These are phyloP conservation scores for Hymenoscyphus scutula DNA, from an alignment of 2,329 filamentous ascomycete species.

Conservation along the genomic window DNA sequence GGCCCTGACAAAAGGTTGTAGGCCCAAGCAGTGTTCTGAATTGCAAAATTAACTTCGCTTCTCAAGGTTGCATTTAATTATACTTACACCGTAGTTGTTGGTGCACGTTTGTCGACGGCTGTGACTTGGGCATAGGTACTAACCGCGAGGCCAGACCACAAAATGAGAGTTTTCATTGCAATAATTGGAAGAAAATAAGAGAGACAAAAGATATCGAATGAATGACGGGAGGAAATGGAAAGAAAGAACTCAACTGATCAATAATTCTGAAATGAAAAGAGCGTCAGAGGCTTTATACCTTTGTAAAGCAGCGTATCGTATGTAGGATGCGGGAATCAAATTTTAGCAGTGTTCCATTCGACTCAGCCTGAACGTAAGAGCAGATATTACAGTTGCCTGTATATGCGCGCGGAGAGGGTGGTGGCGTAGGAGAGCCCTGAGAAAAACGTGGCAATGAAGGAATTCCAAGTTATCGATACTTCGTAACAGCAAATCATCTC, in stretches of 20 bases:
- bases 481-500: no score
- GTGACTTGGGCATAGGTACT: not conserved
- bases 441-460: not conserved
- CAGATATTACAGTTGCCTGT: no score
- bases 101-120: not conserved
- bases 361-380: no score
- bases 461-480: no score
- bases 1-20: not conserved
- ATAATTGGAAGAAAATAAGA: not conserved
- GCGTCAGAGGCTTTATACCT: no score
- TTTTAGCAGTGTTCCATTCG: no score
- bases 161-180: not conserved
- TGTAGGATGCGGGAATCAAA: no score
- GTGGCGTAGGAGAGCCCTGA: not conserved
- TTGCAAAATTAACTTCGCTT: not conserved
- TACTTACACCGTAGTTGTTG: not conserved
- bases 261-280: no score
- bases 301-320: no score
- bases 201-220: constrained; percentile 7
- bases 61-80: not conserved
- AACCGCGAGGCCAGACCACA: constrained; percentile 3
- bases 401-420: not conserved
- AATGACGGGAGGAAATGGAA: not conserved
- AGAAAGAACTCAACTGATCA: no score
- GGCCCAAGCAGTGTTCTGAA: not conserved